Conservation (phyloP, 805 yeast genomes). For the Myxozyma lipomycoides region DNA sequence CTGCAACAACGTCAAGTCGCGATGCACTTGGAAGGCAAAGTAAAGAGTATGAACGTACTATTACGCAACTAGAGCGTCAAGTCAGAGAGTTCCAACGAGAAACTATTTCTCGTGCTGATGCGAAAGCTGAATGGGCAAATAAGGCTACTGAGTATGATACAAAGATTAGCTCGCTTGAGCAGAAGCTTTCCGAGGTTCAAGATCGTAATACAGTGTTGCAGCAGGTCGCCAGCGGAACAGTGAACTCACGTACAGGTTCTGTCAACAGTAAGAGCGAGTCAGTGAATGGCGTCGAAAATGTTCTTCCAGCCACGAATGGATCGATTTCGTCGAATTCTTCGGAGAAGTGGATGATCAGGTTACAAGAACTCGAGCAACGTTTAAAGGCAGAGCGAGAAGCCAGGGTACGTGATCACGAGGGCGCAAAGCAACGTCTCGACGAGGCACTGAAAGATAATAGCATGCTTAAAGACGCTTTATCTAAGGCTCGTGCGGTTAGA, state of each 20-base stretch:
- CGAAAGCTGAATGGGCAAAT: constrained; percentile 7
- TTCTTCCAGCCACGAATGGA: constrained; percentile 6
- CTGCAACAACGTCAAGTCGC: not conserved
- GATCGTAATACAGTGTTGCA: constrained; percentile 5
- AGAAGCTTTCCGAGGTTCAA: constrained; percentile 11
- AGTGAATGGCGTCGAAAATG: constrained; percentile 4
- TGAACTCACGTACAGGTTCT: constrained; percentile 3
- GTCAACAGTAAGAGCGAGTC: constrained; percentile 1
- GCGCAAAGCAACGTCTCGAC: constrained; percentile 27
- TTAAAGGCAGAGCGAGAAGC: constrained; percentile 31
- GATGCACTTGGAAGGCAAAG: constrained; percentile 2
- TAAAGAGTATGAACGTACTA: constrained; percentile 2
- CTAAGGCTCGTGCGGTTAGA: constrained; percentile 3
- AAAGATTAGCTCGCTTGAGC: constrained; percentile 8
- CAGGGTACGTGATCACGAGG: constrained; percentile 29
- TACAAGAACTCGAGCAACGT: constrained; percentile 30
- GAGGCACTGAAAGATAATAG: constrained; percentile 23
- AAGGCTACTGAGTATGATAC: constrained; percentile 12
- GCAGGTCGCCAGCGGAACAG: constrained; percentile 8
- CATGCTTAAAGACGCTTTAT: constrained; percentile 3
- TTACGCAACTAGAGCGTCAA: constrained; percentile 4
- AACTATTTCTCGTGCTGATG: constrained; percentile 2
- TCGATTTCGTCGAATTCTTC: constrained; percentile 3
- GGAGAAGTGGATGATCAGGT: constrained; percentile 25
- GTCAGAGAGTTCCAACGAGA: constrained; percentile 6